Base-by-base conservation (phyloP, 352 stramenopile species). In the Pythium utonaiense region DNA sequence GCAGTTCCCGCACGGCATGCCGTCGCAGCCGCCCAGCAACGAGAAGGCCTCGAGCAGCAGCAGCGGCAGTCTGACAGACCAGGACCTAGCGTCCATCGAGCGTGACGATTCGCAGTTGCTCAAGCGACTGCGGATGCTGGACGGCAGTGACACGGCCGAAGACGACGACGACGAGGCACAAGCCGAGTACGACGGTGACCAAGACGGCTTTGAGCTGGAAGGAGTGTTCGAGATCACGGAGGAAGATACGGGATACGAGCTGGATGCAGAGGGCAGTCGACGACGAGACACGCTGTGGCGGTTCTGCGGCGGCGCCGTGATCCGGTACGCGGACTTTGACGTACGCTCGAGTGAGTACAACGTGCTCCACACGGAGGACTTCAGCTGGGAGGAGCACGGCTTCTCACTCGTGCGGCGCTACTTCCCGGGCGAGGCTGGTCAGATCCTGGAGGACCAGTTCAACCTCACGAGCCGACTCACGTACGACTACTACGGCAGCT, bases 361-460 rank as follows among this genome's bases (percentile, higher is more conserved):
- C 38, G 82, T 95, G 59, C 68, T 95, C 27, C 83, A 95, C 58
- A 94, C 86, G 17, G 84, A 95, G 51, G 86, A 95, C 58, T 95
- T 95, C 62, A 90, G 80, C 63, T 95, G 86, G 86, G 86, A 91
- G 53, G 84, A 95, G 63, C 86, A 95, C 58, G 91, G 84, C 55
- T 94, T 94, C 66, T 91, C 86, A 25, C 78, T 94, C 30, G 80
- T 95, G 30, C 84, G 82, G 49, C 76, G 84, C 6, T 95, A 95
- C 73, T 95, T 91, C 64, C 83, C 83, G 0, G 83, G 83, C 17
- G 74, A 91, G 57, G 81, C 81, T 53, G 84, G 83, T 2, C 81
- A 92, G 52, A 93, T 95, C 55, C 65, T 95, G 4, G 86, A 95
- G 49, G 86, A 93, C 52, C 65, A 93, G 28, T 95, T 95, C 67